Evolutionary conservation across 306 rosid genomes (phyloP).

Genomic region (Citrullus mucosospermus): DNA sequence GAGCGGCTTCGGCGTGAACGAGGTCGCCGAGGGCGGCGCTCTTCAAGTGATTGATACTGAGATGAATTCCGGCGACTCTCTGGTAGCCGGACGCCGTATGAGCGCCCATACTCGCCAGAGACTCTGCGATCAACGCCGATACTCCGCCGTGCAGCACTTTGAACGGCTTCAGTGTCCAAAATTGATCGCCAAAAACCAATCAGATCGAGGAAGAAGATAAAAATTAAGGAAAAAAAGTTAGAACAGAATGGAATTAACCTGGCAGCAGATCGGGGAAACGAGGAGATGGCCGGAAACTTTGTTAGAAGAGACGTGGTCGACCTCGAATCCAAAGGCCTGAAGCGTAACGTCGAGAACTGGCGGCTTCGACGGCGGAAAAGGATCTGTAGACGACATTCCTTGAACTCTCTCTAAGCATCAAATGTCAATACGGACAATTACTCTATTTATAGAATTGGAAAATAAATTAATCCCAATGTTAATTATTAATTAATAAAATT

Average conservation of each 20-base stretch:
- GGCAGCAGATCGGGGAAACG: constrained; percentile 38
- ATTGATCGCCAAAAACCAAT: neutral
- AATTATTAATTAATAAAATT: too few species aligned
- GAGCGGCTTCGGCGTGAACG: constrained; percentile 56
- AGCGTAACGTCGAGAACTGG: constrained; percentile 42
- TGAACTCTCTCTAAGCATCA: too few species aligned
- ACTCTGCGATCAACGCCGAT: constrained; percentile 81
- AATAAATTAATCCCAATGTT: too few species aligned
- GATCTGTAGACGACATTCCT: neutral
- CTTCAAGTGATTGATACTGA: constrained; percentile 72
- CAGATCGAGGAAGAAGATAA: neutral
- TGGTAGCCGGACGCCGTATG: constrained; percentile 59
- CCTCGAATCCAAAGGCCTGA: constrained; percentile 43
- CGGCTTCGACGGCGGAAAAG: neutral
- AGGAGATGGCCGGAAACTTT: constrained; percentile 54
- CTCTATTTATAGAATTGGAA: too few species aligned
- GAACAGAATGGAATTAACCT: neutral
- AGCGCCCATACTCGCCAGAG: constrained; percentile 62
- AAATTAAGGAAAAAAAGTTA: neutral
- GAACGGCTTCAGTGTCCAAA: constrained; percentile 42
- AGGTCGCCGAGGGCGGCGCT: constrained; percentile 57
- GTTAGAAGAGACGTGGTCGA: constrained; percentile 36
- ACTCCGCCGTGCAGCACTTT: constrained; percentile 96
- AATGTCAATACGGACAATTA: too few species aligned
- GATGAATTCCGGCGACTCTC: constrained; percentile 88